Evolutionary conservation across 2,329 filamentous ascomycete species (phyloP), one percentile per base, ranked within the genome.

Genomic region (Epichloe coenophiala): DNA sequence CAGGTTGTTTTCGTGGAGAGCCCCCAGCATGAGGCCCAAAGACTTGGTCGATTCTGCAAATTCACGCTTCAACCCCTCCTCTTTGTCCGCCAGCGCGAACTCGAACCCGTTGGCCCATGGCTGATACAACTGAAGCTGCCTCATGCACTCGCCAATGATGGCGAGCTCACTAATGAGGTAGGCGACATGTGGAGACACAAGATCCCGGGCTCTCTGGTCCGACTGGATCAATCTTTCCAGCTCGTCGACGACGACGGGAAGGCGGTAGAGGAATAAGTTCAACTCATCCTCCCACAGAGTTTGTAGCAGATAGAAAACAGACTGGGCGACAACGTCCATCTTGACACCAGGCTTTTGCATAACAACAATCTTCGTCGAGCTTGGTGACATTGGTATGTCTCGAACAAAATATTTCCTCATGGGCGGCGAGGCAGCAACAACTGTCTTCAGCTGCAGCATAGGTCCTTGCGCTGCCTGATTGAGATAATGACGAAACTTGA

Each of bases 81-180:
- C 31, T 17, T 51, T 51, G 0, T 66, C 54, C 1, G 54, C 54
- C n/a, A 62, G 46, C 2, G 58, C 54, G 8, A 47, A 11, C 6
- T 71, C 65, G 44, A 72, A 74, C 0, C 55, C 62, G 35, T 58
- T 60, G 3, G 72, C 70, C 73, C 74, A 76, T 0, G 74, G 74
- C 44, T 72, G 69, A 53, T 70, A 77, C 1, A 69, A 51, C 2
- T 72, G 59, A 3, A 78, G 55, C 51, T 78, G 72, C 5, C 61
- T 60, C 7, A 68, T 31, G 46, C 71, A 72, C 52, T 78, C 61
- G 1, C 63, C 56, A 1, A 76, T 39, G 36, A 78, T 67, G 3
- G 72, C 68, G 0, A 78, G 58, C 15, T 75, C 68, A 3, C 69
- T 67, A 7, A 79, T 64, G 0, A 66, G 40, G 0, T 50, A 50